A percentile compares a stretch with the other conserved stretches of the same genome.
These are phyloP conservation scores for Saccharum spontaneum DNA, from an alignment of 176 grass and related monocot species.

Conservation along the genomic window DNA sequence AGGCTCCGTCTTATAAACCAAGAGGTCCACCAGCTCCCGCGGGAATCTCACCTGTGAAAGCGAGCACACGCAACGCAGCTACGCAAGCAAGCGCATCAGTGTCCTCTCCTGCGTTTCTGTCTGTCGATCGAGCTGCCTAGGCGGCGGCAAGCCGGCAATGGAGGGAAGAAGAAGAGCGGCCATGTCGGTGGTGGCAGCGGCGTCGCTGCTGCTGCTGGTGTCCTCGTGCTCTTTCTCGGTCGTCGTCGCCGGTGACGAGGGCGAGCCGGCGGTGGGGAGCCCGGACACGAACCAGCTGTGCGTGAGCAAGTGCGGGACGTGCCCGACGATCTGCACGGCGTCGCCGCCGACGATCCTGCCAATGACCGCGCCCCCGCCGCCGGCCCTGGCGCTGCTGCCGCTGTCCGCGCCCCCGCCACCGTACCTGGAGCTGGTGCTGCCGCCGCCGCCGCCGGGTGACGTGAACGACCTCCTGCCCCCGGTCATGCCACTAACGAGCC, in stretches of 20 bases:
- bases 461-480: background rate
- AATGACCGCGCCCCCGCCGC: slow-evolving; percentile 29
- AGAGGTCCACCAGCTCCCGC: slow-evolving; percentile 9
- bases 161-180: slow-evolving; percentile 9
- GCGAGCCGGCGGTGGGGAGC: slow-evolving; percentile 6
- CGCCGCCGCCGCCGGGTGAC: slow-evolving; percentile 26
- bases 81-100: slow-evolving; percentile 10
- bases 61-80: slow-evolving; percentile 26
- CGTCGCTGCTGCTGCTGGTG: background rate
- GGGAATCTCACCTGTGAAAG: slow-evolving; percentile 46
- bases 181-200: background rate
- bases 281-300: slow-evolving; percentile 58
- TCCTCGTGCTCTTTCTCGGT: background rate
- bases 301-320: slow-evolving; percentile 66
- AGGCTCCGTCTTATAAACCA: slow-evolving; percentile 27
- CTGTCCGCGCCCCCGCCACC: slow-evolving; percentile 44
- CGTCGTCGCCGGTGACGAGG: background rate
- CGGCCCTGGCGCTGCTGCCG: slow-evolving; percentile 11
- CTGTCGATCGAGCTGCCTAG: background rate
- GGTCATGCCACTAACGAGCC: background rate
- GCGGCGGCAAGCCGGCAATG: slow-evolving; percentile 19
- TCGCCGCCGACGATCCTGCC: slow-evolving; percentile 44
- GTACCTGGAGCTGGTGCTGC: slow-evolving; percentile 40
- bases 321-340: slow-evolving; percentile 54
- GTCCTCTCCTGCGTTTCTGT: background rate